Conservation (phyloP, 2,329 filamentous ascomycete genomes). For the Penicillium italicum region DNA sequence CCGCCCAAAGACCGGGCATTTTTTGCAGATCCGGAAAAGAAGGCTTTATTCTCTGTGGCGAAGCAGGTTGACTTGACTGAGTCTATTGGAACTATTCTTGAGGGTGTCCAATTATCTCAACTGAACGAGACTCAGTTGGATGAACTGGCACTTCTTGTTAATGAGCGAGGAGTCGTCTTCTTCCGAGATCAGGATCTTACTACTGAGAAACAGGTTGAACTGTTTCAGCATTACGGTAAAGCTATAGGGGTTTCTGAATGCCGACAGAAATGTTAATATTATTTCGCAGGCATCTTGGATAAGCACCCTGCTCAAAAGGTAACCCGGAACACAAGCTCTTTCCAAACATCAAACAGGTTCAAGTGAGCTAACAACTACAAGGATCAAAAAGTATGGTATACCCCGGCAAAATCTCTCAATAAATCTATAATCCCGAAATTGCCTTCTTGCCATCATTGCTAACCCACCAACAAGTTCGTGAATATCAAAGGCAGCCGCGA, state of each 20-base stretch:
- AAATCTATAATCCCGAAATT: neutral
- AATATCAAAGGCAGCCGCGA: conserved; percentile 46
- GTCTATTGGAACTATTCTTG: conserved; percentile 39
- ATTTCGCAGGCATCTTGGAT: neutral
- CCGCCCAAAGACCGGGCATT: conserved; percentile 30
- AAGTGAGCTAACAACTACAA: neutral
- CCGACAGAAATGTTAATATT: neutral
- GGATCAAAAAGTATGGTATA: conserved; percentile 3
- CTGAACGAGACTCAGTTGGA: conserved; percentile 48
- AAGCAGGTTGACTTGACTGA: conserved; percentile 34
- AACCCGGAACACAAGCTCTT: neutral
- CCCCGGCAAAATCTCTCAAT: neutral
- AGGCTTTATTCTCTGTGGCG: conserved; percentile 33
- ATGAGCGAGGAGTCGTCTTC: conserved; percentile 49
- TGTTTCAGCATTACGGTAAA: conserved; percentile 49
- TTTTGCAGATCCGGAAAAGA: conserved; percentile 42
- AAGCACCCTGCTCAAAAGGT: conserved; percentile 13
- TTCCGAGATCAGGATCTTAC: conserved; percentile 45
- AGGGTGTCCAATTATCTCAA: conserved; percentile 45
- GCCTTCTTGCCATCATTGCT: neutral
- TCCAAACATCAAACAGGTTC: too few species aligned
- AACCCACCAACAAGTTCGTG: conserved; percentile 31
- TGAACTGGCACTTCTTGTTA: conserved; percentile 49
- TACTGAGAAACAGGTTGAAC: conserved; percentile 30
- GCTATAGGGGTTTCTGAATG: neutral